These are phyloP conservation scores for Fusarium denticulatum DNA, from an alignment of 2,329 filamentous ascomycete species.

Conservation along the genomic window DNA sequence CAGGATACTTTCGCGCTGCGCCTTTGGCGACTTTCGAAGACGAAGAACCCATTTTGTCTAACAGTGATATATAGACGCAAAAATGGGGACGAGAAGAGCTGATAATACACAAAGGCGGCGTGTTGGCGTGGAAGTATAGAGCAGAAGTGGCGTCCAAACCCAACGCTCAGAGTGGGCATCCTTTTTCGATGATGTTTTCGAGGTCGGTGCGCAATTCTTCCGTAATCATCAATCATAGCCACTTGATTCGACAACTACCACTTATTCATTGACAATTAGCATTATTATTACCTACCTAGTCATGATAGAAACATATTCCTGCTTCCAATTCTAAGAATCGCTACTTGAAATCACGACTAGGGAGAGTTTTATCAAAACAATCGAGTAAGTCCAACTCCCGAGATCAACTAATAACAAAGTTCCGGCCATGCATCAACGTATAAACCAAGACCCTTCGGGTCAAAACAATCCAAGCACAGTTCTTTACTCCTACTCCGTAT, in stretches of 20 bases:
- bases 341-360: background rate
- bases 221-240: slow-evolving; percentile 14
- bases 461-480: background rate
- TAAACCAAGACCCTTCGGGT: background rate
- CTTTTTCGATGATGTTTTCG: slow-evolving; percentile 32
- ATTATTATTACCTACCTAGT: background rate
- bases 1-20: slow-evolving; percentile 57
- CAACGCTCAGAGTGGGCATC: background rate
- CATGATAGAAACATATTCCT: background rate
- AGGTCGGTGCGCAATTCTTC: slow-evolving; percentile 41
- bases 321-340: background rate
- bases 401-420: background rate
- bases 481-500: background rate
- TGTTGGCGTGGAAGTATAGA: background rate
- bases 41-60: slow-evolving; percentile 53
- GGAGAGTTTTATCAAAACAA: background rate
- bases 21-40: slow-evolving; percentile 57
- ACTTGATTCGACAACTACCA: background rate
- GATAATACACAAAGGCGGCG: background rate
- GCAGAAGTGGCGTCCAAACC: slow-evolving; percentile 3
- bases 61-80: background rate
- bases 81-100: background rate
- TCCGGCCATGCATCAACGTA: background rate
- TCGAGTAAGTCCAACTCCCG: background rate
- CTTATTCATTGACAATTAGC: background rate